These are phyloP conservation scores for Zygosaccharomyces sapae DNA, from an alignment of 1,139 yeast species.

Conservation along the genomic window DNA sequence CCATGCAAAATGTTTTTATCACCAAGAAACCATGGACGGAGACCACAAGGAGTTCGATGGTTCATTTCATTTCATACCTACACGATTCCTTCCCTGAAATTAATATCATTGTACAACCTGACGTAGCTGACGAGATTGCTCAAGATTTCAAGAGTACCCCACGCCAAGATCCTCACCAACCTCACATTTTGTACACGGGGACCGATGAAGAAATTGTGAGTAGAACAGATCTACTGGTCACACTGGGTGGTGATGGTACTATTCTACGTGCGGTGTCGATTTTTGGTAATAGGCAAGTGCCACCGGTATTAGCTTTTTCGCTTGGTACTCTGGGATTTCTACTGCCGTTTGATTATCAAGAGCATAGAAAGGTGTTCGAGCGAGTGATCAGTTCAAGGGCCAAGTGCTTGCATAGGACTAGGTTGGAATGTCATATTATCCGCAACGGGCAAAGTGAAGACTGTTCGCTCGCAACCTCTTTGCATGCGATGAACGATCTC, in stretches of 20 bases:
- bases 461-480: constrained; percentile 13
- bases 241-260: constrained; percentile 96
- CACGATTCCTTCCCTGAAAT: constrained; percentile 60
- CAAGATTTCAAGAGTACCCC: constrained; percentile 40
- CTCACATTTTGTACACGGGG: constrained; percentile 54
- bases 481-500: constrained; percentile 89
- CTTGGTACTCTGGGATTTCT: constrained; percentile 89
- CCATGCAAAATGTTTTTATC: constrained; percentile 66
- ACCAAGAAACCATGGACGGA: constrained; percentile 82
- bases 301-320: constrained; percentile 86
- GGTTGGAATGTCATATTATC: constrained; percentile 71
- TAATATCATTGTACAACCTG: constrained; percentile 71
- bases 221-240: constrained; percentile 66
- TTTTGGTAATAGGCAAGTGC: constrained; percentile 67
- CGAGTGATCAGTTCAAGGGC: constrained; percentile 65
- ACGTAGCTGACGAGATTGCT: constrained; percentile 67
- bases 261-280: constrained; percentile 65
- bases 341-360: constrained; percentile 75
- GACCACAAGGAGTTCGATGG: constrained; percentile 62
- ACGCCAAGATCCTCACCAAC: constrained; percentile 30
- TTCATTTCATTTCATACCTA: constrained; percentile 54
- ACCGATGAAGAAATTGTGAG: constrained; percentile 49
- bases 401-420: constrained; percentile 65
- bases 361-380: constrained; percentile 57
- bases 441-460: constrained; percentile 33